These are phyloP conservation scores for Nemania abortiva DNA, from an alignment of 2,329 filamentous ascomycete genomes.

Conservation along the genomic window DNA sequence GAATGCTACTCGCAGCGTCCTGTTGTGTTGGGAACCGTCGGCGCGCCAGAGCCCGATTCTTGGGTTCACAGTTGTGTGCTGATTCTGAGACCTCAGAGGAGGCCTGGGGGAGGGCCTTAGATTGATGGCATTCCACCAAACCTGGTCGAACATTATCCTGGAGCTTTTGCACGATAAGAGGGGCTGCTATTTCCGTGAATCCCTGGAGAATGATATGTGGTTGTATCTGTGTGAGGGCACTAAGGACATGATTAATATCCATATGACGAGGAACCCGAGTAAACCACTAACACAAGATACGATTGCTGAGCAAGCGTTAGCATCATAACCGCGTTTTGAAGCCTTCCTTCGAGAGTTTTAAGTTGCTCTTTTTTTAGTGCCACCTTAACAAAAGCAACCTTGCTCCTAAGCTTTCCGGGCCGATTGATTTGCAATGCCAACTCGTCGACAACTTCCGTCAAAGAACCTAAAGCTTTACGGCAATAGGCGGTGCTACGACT, in stretches of 20 bases:
- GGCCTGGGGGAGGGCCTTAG: neutral
- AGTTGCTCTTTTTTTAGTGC: slow-evolving; percentile 44
- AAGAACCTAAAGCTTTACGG: slow-evolving; percentile 39
- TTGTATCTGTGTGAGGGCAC: slow-evolving; percentile 39
- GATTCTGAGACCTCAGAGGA: neutral
- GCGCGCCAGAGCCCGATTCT: no score
- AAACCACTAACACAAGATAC: slow-evolving; percentile 41
- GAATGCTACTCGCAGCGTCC: neutral
- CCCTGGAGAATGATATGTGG: slow-evolving; percentile 41
- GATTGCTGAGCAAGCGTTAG: slow-evolving; percentile 41
- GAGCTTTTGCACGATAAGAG: neutral
- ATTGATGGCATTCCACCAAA: neutral
- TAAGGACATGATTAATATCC: slow-evolving; percentile 25
- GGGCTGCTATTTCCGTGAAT: slow-evolving; percentile 26
- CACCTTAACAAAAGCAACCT: slow-evolving; percentile 31
- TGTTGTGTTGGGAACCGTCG: neutral
- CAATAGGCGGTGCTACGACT: slow-evolving; percentile 40
- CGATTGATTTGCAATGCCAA: slow-evolving; percentile 35
- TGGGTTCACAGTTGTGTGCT: neutral
- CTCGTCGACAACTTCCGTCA: slow-evolving; percentile 41
- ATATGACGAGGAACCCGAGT: neutral
- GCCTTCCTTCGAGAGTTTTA: slow-evolving; percentile 36
- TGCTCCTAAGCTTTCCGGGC: slow-evolving; percentile 17
- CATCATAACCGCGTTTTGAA: slow-evolving; percentile 43
- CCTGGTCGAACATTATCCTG: neutral